Percentiles rank a stretch among this genome's conserved stretches.
phyloP scores from a whole-genome alignment of 1,139 yeast genomes.

The Taiozyma sp. region DNA sequence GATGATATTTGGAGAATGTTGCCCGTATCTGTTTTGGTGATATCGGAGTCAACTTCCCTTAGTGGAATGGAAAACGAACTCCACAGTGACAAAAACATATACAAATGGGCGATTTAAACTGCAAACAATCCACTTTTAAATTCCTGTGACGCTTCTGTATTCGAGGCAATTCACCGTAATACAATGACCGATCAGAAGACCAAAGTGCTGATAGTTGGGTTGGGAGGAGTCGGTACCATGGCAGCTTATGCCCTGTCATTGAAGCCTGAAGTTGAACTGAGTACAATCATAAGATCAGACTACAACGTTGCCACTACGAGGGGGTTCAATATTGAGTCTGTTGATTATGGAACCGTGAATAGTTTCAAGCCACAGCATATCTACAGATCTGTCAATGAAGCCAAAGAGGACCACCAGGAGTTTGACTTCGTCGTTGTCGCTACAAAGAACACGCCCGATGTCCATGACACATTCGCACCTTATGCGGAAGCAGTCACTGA shows the following conservation, averaged over 20 bases:
- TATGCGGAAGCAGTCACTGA: conserved; percentile 47
- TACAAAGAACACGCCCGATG: conserved; percentile 72
- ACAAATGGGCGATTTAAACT: background rate
- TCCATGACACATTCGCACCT: conserved; percentile 50
- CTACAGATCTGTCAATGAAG: conserved; percentile 37
- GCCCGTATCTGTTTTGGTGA: too few species aligned
- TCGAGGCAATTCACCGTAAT: background rate
- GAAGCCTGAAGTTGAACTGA: conserved; percentile 43
- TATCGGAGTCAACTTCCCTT: too few species aligned
- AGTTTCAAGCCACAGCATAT: conserved; percentile 48
- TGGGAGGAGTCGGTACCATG: conserved; percentile 73
- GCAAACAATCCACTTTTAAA: background rate
- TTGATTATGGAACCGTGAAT: conserved; percentile 50
- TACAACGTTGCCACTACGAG: conserved; percentile 43
- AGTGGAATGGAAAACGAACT: background rate
- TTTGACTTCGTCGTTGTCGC: conserved; percentile 66
- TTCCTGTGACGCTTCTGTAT: background rate
- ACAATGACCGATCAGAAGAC: conserved; percentile 1
- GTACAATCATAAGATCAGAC: conserved; percentile 58
- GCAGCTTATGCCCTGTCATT: conserved; percentile 55
- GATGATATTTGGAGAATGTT: too few species aligned
- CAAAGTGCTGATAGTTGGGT: conserved; percentile 51
- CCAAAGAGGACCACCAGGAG: conserved; percentile 35
- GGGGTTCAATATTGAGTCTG: conserved; percentile 58
- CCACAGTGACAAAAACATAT: background rate